Conservation (phyloP, 2,329 filamentous ascomycete species). For the Colletotrichum musicola region DNA sequence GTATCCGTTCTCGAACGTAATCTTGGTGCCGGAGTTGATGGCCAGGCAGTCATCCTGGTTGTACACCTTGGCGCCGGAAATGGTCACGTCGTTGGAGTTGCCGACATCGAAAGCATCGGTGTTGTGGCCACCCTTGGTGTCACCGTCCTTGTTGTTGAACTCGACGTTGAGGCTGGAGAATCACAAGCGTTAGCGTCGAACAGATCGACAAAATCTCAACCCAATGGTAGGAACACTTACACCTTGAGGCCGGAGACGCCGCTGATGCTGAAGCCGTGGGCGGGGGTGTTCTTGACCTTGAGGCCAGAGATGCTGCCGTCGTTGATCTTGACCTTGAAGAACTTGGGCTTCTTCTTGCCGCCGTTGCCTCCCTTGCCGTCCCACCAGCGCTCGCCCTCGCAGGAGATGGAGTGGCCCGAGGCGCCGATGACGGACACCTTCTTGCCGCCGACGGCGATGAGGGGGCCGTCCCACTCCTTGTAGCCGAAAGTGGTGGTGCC, state of each 20-base stretch:
- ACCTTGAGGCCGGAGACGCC: slow-evolving; percentile 53
- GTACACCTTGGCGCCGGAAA: slow-evolving; percentile 65
- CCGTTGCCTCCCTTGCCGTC: slow-evolving; percentile 71
- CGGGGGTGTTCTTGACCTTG: slow-evolving; percentile 57
- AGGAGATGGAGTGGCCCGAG: slow-evolving; percentile 65
- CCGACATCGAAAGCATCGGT: slow-evolving; percentile 72
- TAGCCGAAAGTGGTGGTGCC: slow-evolving; percentile 76
- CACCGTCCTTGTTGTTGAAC: slow-evolving; percentile 55
- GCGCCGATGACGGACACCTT: slow-evolving; percentile 66
- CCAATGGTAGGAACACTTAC: not conserved
- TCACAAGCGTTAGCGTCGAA: not conserved
- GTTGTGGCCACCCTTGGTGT: slow-evolving; percentile 59
- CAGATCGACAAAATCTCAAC: too few species aligned
- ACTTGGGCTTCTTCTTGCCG: slow-evolving; percentile 73
- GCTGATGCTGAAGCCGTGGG: slow-evolving; percentile 57
- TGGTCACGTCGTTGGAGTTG: slow-evolving; percentile 61
- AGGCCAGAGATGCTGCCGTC: slow-evolving; percentile 53
- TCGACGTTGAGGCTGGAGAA: slow-evolving; percentile 47
- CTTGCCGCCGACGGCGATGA: slow-evolving; percentile 71
- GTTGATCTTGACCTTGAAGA: slow-evolving; percentile 63
- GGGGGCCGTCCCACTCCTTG: slow-evolving; percentile 73
- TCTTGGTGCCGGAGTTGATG: slow-evolving; percentile 65
- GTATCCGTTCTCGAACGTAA: slow-evolving; percentile 58
- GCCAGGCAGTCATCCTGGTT: slow-evolving; percentile 75
- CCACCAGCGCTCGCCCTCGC: slow-evolving; percentile 71